Percentiles rank a stretch among this genome's conserved stretches.
phyloP scores from a whole-genome alignment of 2,329 filamentous ascomycete species.

The Coleophoma crateriformis region DNA sequence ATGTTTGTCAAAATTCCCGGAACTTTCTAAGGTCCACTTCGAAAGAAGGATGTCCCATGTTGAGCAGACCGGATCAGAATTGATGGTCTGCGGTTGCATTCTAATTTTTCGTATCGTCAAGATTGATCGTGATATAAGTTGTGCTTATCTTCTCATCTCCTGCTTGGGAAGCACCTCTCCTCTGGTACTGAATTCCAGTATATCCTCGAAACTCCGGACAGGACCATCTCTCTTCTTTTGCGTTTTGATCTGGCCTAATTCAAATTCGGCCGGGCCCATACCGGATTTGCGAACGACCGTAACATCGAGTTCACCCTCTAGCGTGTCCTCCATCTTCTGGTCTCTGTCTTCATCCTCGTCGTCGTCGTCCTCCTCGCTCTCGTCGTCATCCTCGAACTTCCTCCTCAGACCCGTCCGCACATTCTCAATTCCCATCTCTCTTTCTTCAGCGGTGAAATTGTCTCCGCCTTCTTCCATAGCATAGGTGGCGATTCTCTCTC shows the following conservation, averaged over 20 bases:
- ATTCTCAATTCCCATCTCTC: slow-evolving; percentile 57
- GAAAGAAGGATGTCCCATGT: no score
- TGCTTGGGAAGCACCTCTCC: slow-evolving; percentile 21
- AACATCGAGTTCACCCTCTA: slow-evolving; percentile 32
- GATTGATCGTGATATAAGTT: no score
- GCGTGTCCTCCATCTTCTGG: slow-evolving; percentile 40
- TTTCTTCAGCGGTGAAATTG: slow-evolving; percentile 68
- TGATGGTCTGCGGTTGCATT: no score
- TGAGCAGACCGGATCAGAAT: no score
- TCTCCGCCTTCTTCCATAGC: slow-evolving; percentile 47
- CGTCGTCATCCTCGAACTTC: slow-evolving; percentile 11
- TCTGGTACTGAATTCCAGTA: slow-evolving; percentile 45
- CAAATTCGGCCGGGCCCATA: slow-evolving; percentile 10
- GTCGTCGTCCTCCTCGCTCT: slow-evolving; percentile 10
- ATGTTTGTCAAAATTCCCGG: no score
- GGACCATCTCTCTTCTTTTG: slow-evolving; percentile 12
- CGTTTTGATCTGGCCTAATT: slow-evolving; percentile 8
- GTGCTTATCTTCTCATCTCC: background rate
- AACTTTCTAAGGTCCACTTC: no score
- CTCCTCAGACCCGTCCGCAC: slow-evolving; percentile 66
- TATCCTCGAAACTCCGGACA: slow-evolving; percentile 31
- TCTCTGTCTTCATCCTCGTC: slow-evolving; percentile 45
- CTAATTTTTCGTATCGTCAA: no score
- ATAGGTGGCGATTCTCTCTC: slow-evolving; percentile 35
- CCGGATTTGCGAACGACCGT: slow-evolving; percentile 10